These are phyloP conservation scores for Fusarium keratoplasticum DNA, from an alignment of 2,329 filamentous ascomycete genomes.

Conservation along the genomic window DNA sequence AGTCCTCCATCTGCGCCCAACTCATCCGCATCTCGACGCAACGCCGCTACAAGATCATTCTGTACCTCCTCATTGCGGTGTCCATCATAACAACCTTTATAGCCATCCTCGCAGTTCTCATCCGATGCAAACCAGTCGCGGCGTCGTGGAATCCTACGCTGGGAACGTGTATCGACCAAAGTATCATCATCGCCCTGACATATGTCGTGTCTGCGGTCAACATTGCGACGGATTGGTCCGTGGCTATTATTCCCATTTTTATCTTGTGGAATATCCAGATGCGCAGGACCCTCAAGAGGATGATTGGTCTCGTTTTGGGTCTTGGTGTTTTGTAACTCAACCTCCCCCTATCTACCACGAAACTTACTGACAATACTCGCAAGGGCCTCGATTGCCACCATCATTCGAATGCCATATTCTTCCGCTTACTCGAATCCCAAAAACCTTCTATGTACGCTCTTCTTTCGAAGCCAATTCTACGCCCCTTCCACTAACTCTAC, in stretches of 20 bases:
- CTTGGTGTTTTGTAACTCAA: conserved; percentile 13
- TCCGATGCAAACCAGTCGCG: conserved; percentile 7
- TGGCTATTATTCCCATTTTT: conserved; percentile 5
- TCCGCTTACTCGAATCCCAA: not conserved
- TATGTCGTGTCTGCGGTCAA: conserved; percentile 18
- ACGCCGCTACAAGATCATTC: not conserved
- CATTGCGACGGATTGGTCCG: conserved; percentile 13
- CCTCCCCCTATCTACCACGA: not conserved
- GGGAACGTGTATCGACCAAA: conserved; percentile 11
- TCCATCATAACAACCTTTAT: not conserved
- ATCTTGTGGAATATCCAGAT: conserved; percentile 21
- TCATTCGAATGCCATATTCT: conserved; percentile 21
- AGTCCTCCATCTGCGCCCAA: conserved; percentile 15
- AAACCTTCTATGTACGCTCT: not conserved
- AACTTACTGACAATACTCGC: not conserved
- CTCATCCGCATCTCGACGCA: conserved; percentile 9
- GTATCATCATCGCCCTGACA: conserved; percentile 7
- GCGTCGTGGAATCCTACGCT: conserved; percentile 4
- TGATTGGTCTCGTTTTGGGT: conserved; percentile 2
- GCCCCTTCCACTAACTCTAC: not conserved
- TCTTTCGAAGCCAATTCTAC: too few relatives aligned
- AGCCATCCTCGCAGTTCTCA: not conserved
- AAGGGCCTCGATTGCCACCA: conserved; percentile 19
- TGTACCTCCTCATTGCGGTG: not conserved
- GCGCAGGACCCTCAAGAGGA: conserved; percentile 1